Conservation (phyloP, 805 yeast genomes). For the Maudiozyma barnettii region DNA sequence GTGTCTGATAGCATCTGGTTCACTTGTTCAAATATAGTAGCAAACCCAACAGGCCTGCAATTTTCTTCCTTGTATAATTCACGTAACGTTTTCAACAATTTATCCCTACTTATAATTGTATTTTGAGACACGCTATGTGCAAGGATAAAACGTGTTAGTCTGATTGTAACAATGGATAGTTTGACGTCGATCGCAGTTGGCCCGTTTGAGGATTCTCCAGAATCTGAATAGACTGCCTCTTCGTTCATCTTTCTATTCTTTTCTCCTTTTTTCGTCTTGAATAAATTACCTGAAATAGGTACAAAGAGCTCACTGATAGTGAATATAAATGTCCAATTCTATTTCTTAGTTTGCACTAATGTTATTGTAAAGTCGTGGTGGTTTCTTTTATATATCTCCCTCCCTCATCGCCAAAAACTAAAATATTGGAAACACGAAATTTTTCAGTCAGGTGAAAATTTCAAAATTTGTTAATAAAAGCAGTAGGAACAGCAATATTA, state of each 20-base stretch:
- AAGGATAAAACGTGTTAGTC: constrained; percentile 18
- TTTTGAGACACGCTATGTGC: constrained; percentile 19
- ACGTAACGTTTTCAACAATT: constrained; percentile 13
- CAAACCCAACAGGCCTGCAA: constrained; percentile 9
- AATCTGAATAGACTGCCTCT: background rate
- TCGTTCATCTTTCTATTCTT: background rate
- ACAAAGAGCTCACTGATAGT: too few species aligned
- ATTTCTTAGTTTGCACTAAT: too few species aligned
- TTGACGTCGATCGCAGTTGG: background rate
- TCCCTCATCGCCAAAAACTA: too few species aligned
- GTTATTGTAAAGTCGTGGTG: too few species aligned
- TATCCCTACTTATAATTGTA: constrained; percentile 15
- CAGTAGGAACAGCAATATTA: background rate
- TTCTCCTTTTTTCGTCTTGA: too few species aligned
- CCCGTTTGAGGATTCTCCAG: background rate
- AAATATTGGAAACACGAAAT: too few species aligned
- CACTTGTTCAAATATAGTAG: constrained; percentile 7
- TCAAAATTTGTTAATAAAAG: too few species aligned
- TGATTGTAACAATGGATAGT: background rate
- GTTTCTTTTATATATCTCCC: background rate
- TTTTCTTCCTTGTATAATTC: constrained; percentile 17
- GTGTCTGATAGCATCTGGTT: constrained; percentile 18
- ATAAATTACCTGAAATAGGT: too few species aligned
- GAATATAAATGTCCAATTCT: too few species aligned
- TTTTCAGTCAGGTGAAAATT: too few species aligned